Percentiles rank a stretch among this genome's conserved stretches.
Evolutionary conservation across 169 alveolate species (phyloP).

Genomic region (Cryptosporidium canis): DNA sequence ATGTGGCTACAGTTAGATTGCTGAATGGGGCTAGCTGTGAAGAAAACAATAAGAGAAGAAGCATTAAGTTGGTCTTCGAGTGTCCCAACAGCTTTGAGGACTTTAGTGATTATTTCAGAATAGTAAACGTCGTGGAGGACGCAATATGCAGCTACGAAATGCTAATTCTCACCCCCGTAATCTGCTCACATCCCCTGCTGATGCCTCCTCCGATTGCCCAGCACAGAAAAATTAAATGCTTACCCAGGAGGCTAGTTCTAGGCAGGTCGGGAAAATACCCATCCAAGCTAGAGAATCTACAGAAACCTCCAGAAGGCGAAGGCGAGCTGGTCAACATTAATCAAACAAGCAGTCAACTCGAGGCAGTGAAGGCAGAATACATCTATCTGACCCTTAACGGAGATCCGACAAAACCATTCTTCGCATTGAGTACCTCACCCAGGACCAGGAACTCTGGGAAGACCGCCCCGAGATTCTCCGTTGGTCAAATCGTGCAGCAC

Average conservation of each 20-base stretch:
- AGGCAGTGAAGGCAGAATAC: conserved; percentile 5
- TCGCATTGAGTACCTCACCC: neutral
- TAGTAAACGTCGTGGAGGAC: conserved; percentile 36
- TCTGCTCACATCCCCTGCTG: conserved; percentile 56
- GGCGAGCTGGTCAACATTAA: neutral
- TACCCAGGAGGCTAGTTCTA: neutral
- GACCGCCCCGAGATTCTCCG: neutral
- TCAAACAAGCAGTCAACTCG: neutral
- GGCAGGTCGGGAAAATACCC: neutral
- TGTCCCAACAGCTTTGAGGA: conserved; percentile 48
- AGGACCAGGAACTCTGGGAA: neutral
- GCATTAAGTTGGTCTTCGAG: conserved; percentile 41
- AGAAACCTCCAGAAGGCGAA: neutral
- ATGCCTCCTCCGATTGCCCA: conserved; percentile 30
- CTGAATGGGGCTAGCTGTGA: conserved; percentile 29
- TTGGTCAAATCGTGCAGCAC: conserved; percentile 52
- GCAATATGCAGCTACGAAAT: conserved; percentile 55
- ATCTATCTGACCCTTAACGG: neutral
- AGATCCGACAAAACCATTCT: neutral
- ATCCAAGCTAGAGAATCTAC: neutral
- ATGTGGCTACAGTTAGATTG: conserved; percentile 10
- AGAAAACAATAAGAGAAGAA: conserved; percentile 12
- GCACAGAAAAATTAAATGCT: neutral
- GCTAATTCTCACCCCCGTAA: conserved; percentile 49
- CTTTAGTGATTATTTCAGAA: conserved; percentile 19